phyloP scores from a whole-genome alignment of 2,329 filamentous ascomycete species.

The Xylariaceae sp. region DNA sequence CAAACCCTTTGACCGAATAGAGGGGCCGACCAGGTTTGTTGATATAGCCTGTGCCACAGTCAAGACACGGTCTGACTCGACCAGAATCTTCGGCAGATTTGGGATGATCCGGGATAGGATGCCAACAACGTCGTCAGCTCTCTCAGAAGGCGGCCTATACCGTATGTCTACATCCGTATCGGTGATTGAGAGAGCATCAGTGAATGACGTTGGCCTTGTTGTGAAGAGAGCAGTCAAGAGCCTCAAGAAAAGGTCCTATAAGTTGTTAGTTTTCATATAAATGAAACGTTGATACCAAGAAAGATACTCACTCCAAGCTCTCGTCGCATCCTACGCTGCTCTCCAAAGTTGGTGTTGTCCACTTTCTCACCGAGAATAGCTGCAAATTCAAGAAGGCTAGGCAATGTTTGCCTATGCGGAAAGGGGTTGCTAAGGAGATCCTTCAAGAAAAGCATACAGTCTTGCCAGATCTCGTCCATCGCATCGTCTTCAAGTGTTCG shows the following conservation, averaged over 20 bases:
- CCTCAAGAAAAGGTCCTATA: slow-evolving; percentile 78
- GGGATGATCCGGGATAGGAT: slow-evolving; percentile 77
- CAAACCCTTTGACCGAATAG: slow-evolving; percentile 77
- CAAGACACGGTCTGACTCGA: slow-evolving; percentile 78
- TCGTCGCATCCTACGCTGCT: slow-evolving; percentile 84
- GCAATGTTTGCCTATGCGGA: slow-evolving; percentile 85
- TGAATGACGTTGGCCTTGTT: slow-evolving; percentile 70
- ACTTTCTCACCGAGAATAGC: slow-evolving; percentile 90
- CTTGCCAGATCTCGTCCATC: slow-evolving; percentile 96
- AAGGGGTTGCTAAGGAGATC: slow-evolving; percentile 92
- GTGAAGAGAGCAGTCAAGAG: slow-evolving; percentile 93
- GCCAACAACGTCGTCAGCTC: slow-evolving; percentile 69
- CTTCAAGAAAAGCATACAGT: slow-evolving; percentile 84
- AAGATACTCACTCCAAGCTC: slow-evolving; percentile 72
- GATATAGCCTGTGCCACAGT: slow-evolving; percentile 77
- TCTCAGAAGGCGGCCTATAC: slow-evolving; percentile 37
- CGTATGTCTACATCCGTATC: slow-evolving; percentile 36
- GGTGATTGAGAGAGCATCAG: slow-evolving; percentile 45
- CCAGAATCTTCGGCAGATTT: slow-evolving; percentile 73
- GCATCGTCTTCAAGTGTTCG: slow-evolving; percentile 90
- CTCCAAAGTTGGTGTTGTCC: slow-evolving; percentile 95
- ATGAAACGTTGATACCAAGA: background rate
- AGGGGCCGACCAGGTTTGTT: slow-evolving; percentile 73
- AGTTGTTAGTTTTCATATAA: slow-evolving; percentile 26
- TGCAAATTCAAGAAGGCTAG: slow-evolving; percentile 80